Percentiles rank a stretch among this genome's conserved stretches.
These are phyloP conservation scores for Eutypa lata DNA, from an alignment of 2,329 filamentous ascomycete species.

Conservation along the genomic window DNA sequence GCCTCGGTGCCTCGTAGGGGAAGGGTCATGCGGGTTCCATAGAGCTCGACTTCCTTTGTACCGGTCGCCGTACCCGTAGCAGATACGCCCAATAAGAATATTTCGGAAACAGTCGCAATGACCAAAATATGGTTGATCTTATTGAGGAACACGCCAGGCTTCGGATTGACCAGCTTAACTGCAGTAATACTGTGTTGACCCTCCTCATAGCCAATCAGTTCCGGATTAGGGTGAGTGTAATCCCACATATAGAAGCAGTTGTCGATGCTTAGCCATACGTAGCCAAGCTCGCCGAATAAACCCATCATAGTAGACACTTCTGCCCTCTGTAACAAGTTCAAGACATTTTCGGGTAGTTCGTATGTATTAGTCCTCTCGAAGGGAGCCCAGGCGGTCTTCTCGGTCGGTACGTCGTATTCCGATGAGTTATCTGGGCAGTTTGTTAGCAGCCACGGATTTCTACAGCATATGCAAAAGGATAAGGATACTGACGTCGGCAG, in stretches of 20 bases:
- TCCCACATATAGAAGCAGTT: constrained; percentile 97
- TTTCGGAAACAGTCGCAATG: constrained; percentile 80
- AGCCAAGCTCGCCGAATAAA: constrained; percentile 88
- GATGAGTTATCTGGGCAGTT: constrained; percentile 70
- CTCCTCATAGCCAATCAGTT: constrained; percentile 89
- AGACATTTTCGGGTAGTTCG: constrained; percentile 85
- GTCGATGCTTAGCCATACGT: constrained; percentile 94
- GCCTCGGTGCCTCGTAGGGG: constrained; percentile 75
- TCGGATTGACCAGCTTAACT: constrained; percentile 84
- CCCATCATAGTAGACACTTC: constrained; percentile 92
- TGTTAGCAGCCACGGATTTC: constrained; percentile 25
- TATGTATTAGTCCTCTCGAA: constrained; percentile 87
- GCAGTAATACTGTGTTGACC: constrained; percentile 83
- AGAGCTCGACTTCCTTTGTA: constrained; percentile 71
- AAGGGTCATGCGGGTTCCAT: constrained; percentile 83
- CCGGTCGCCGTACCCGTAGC: constrained; percentile 66
- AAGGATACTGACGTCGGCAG: constrained; percentile 69
- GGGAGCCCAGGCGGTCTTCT: constrained; percentile 73
- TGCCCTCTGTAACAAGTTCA: constrained; percentile 86
- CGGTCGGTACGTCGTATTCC: constrained; percentile 77
- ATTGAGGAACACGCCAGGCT: constrained; percentile 80
- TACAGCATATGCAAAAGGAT: not conserved
- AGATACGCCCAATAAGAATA: constrained; percentile 82
- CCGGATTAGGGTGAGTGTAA: constrained; percentile 87
- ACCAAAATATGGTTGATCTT: constrained; percentile 86